phyloP scores from a whole-genome alignment of 2,329 filamentous ascomycete species.

The Alternaria conjuncta region DNA sequence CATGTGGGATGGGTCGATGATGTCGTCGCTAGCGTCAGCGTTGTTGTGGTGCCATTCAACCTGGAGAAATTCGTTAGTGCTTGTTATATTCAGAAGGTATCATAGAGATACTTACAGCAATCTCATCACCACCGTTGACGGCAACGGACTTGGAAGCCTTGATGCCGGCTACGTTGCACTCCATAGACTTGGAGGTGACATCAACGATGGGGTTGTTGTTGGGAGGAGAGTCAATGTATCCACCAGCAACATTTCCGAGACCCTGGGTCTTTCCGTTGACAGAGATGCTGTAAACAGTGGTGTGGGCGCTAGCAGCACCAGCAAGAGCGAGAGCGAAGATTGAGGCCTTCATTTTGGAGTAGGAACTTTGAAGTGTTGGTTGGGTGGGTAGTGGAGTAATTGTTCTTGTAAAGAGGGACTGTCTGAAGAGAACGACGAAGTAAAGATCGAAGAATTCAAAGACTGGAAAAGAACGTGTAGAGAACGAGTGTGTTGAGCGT shows the following conservation, averaged over 20 bases:
- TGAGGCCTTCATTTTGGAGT: conserved; percentile 42
- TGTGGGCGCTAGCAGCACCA: conserved; percentile 40
- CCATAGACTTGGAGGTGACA: conserved; percentile 43
- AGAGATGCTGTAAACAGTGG: conserved; percentile 45
- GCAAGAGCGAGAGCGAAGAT: conserved; percentile 39
- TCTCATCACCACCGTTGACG: conserved; percentile 57
- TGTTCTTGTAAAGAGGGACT: conserved; percentile 17
- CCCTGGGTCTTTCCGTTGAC: conserved; percentile 52
- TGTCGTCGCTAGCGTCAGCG: conserved; percentile 55
- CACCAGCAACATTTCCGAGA: conserved; percentile 44
- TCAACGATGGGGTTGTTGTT: conserved; percentile 47
- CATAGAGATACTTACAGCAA: conserved; percentile 29
- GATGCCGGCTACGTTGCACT: conserved; percentile 44
- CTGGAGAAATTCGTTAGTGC: conserved; percentile 9
- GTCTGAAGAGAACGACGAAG: conserved; percentile 22
- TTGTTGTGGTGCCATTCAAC: conserved; percentile 61
- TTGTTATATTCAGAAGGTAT: neutral
- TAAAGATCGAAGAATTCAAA: conserved; percentile 23
- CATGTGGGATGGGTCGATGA: conserved; percentile 59
- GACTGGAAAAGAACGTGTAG: conserved; percentile 27
- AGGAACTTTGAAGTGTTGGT: neutral
- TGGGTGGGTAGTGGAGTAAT: conserved; percentile 9
- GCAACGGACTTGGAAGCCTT: conserved; percentile 51
- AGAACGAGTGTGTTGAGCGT: conserved; percentile 37
- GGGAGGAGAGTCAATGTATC: conserved; percentile 57